Conservation (phyloP, 1,284 basidiomycete species). For the Moesziomyces sp. region DNA sequence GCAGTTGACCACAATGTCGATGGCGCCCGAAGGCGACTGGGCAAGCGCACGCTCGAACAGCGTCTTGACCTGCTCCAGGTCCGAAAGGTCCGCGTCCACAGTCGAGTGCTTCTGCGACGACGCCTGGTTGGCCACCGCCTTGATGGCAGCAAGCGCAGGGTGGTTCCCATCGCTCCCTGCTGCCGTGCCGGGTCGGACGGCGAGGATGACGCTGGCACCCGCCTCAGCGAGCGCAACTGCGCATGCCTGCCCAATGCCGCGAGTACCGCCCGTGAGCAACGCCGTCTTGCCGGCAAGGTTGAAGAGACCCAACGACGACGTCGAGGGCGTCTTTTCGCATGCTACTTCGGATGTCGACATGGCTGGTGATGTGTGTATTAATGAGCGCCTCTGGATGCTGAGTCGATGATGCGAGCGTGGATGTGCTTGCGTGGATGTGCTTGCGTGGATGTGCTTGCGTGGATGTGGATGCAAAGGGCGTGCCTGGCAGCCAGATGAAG, state of each 20-base stretch:
- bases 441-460: neutral
- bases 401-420: neutral
- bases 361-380: neutral
- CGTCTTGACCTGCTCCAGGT: constrained; percentile 75
- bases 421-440: neutral
- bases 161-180: constrained; percentile 7
- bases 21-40: constrained; percentile 72
- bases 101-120: constrained; percentile 71
- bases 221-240: constrained; percentile 71
- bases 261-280: constrained; percentile 51
- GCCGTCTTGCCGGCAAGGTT: constrained; percentile 52
- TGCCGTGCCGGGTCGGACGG: constrained; percentile 55
- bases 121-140: constrained; percentile 66
- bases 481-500: neutral
- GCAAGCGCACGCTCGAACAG: constrained; percentile 75
- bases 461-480: neutral
- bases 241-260: constrained; percentile 65
- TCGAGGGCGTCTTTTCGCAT: constrained; percentile 41
- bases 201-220: constrained; percentile 83
- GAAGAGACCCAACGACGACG: constrained; percentile 39
- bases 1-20: constrained; percentile 91
- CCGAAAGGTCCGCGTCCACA: constrained; percentile 80
- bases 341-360: constrained; percentile 33
- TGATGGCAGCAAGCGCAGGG: constrained; percentile 22
- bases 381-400: neutral